These are phyloP conservation scores for Arthrinium puccinioides DNA, from an alignment of 2,329 filamentous ascomycete genomes.

Conservation along the genomic window DNA sequence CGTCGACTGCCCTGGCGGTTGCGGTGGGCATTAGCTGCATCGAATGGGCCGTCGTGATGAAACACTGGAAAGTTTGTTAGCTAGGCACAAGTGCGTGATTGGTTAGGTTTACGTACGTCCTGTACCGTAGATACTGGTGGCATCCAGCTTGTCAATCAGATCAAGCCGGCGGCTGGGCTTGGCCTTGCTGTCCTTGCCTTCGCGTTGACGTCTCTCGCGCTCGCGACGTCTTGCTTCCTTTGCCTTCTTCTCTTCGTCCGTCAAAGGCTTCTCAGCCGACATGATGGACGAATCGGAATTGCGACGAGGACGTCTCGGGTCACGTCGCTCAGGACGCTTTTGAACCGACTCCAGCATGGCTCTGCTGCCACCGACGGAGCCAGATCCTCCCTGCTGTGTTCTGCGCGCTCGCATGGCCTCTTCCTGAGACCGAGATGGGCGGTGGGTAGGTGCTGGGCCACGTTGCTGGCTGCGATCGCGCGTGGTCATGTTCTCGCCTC, in stretches of 20 bases:
- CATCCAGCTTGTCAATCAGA: conserved; percentile 93
- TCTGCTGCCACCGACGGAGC: conserved; percentile 23
- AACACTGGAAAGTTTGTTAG: conserved; percentile 59
- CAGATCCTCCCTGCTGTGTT: conserved; percentile 25
- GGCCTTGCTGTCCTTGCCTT: conserved; percentile 43
- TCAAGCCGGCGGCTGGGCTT: conserved; percentile 52
- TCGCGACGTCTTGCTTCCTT: conserved; percentile 44
- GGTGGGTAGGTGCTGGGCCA: conserved; percentile 40
- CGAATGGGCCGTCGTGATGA: conserved; percentile 95
- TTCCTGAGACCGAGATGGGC: conserved; percentile 59
- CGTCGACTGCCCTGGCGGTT: conserved; percentile 77
- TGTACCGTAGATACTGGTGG: conserved; percentile 90
- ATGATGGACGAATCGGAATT: conserved; percentile 75
- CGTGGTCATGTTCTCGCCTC: conserved; percentile 42
- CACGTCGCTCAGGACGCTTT: conserved; percentile 18
- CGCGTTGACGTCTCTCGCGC: conserved; percentile 41
- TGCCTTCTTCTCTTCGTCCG: conserved; percentile 50
- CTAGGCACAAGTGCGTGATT: conserved; percentile 2
- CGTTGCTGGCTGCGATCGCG: conserved; percentile 31
- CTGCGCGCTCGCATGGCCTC: conserved; percentile 49
- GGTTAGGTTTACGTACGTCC: conserved; percentile 58
- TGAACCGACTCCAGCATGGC: conserved; percentile 28
- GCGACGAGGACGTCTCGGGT: conserved; percentile 52
- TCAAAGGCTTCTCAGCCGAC: conserved; percentile 50
- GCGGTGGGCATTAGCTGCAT: conserved; percentile 90